phyloP scores from a whole-genome alignment of 192 early-diverging fungal species.

The Linnemannia elongata region DNA sequence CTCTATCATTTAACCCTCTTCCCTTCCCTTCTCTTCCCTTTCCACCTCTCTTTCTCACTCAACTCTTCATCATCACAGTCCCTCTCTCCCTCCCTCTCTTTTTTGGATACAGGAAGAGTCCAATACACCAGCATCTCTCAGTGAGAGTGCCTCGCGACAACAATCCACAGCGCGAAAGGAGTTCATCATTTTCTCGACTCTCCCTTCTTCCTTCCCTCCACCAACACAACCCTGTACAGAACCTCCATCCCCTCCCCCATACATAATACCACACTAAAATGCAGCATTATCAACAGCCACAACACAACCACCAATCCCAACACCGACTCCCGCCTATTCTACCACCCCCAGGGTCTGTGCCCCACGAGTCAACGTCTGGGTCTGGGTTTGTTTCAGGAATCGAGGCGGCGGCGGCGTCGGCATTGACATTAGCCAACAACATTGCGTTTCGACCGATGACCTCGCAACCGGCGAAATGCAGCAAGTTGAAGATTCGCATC shows the following conservation, averaged over 20 bases:
- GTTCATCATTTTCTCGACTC: neutral
- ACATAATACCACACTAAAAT: neutral
- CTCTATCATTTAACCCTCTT: no score
- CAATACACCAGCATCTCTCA: neutral
- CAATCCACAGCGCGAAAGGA: neutral
- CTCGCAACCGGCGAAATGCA: slow-evolving; percentile 67
- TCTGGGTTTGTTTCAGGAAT: slow-evolving; percentile 56
- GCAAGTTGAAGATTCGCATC: slow-evolving; percentile 71
- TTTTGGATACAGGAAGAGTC: neutral
- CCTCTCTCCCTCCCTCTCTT: neutral
- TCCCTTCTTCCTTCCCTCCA: neutral
- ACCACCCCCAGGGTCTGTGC: slow-evolving; percentile 45
- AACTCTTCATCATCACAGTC: no score
- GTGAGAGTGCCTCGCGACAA: neutral
- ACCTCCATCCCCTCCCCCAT: neutral
- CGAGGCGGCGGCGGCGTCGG: slow-evolving; percentile 47
- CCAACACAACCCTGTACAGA: neutral
- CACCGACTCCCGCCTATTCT: slow-evolving; percentile 38
- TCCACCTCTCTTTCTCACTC: no score
- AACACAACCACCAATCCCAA: neutral
- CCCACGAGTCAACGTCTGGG: slow-evolving; percentile 25
- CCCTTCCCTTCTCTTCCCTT: neutral
- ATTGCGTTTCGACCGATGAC: slow-evolving; percentile 69
- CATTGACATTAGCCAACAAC: slow-evolving; percentile 53
- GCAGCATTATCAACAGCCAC: neutral